Base-by-base conservation (phyloP, 2,329 filamentous ascomycete genomes). In the Xylariaceae sp. region DNA sequence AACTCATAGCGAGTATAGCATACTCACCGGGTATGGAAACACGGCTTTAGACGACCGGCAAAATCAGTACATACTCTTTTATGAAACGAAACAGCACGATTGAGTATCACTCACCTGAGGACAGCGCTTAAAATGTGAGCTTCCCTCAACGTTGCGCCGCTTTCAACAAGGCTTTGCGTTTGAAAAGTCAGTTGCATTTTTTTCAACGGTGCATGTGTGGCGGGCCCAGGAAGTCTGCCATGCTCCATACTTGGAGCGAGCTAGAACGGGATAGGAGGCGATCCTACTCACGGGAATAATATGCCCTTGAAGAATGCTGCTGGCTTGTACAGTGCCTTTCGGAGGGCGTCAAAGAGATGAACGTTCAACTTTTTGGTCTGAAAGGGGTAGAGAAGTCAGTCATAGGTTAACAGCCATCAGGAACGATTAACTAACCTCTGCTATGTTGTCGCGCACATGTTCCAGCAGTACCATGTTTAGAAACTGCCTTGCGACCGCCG, bases 361-460 rank as follows among this genome's bases (percentile, higher is more conserved):
- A 96, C 87, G 66, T 96, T 96, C 54, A 99, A 79, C 70, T 96
- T 96, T 73, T 94, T 94, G 59, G 86, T 91, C 71, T 99, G 19
- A 5, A 41, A 30, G 15, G 16, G 6, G 3, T 21, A 16, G 5
- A 16, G 5, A 36, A 16, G n/a, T 55, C 18, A 52, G 49, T 37
- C 1, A 47, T 16, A 39, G 9, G 91, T 67, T 26, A 10, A 21
- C 8, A 3, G 48, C 12, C 3, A 19, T 15, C 1, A 10, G 34
- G 5, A 16, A 47, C 1, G 13, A 34, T 34, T 3, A 34, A 50
- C 54, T 37, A 7, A 59, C 56, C 49, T 59, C 59, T 22, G 87
- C 85, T 56, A 99, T 97, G 65, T 97, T 89, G 65, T 96, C 88
- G 57, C 92, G 87, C n/a, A 97, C 91, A 47, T 86, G 85, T 58